A percentile compares a stretch with the other conserved stretches of the same genome.
These are phyloP conservation scores for Fusarium mangiferae DNA, from an alignment of 2,329 filamentous ascomycete genomes.

Conservation along the genomic window DNA sequence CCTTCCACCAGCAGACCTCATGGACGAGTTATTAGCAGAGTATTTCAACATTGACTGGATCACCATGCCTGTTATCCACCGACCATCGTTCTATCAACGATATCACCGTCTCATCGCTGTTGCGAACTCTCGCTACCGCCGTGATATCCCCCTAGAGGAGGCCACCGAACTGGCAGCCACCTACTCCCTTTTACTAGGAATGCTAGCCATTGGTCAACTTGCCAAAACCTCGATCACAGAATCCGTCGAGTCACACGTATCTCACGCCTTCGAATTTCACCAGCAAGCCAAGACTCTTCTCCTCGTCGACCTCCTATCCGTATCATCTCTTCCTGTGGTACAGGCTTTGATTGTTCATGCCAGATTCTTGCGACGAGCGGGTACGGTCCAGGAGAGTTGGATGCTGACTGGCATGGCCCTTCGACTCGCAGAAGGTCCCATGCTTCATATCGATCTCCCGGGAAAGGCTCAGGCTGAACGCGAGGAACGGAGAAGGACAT, in stretches of 20 bases:
- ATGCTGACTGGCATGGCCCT: conserved; percentile 40
- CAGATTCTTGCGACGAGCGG: conserved; percentile 36
- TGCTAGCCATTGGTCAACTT: conserved; percentile 42
- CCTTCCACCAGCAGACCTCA: conserved; percentile 40
- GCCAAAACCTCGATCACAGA: conserved; percentile 20
- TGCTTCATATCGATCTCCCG: conserved; percentile 39
- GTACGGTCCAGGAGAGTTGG: conserved; percentile 38
- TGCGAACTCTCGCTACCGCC: conserved; percentile 43
- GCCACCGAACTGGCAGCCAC: conserved; percentile 42
- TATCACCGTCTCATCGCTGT: conserved; percentile 44
- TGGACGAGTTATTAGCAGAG: conserved; percentile 41
- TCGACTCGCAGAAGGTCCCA: conserved; percentile 38
- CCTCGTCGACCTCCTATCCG: conserved; percentile 36
- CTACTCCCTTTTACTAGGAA: conserved; percentile 40
- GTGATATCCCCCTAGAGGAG: conserved; percentile 42
- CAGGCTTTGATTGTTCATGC: conserved; percentile 42
- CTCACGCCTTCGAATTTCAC: conserved; percentile 39
- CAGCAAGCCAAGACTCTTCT: conserved; percentile 39
- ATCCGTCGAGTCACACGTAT: neutral
- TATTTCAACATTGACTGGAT: conserved; percentile 44
- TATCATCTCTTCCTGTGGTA: conserved; percentile 36
- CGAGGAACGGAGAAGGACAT: conserved; percentile 41
- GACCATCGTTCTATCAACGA: conserved; percentile 38
- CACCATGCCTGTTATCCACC: conserved; percentile 39
- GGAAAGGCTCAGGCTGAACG: conserved; percentile 34